Percentiles rank a stretch among this genome's conserved stretches.
Evolutionary conservation across 2,329 filamentous ascomycete genomes (phyloP).

Genomic region (Penicillium concentricum): DNA sequence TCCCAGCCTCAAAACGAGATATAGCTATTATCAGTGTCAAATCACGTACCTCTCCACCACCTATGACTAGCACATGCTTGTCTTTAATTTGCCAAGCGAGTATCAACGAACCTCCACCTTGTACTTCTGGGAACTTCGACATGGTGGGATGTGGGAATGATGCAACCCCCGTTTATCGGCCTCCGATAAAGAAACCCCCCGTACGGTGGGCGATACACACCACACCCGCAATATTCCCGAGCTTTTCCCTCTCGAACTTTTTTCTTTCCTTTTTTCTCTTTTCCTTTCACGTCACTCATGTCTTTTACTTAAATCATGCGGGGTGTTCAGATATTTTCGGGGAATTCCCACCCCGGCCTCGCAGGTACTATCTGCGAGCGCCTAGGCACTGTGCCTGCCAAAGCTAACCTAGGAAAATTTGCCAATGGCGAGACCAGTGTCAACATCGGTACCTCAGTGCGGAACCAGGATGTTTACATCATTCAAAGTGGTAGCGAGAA

Average conservation of each 20-base stretch:
- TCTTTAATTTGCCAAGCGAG: constrained; percentile 92
- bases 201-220: constrained; percentile 17
- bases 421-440: constrained; percentile 70
- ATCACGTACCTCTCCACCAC: constrained; percentile 77
- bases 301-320: constrained; percentile 50
- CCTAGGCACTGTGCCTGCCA: constrained; percentile 59
- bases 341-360: constrained; percentile 63
- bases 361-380: constrained; percentile 66
- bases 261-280: constrained; percentile 14
- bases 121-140: constrained; percentile 70
- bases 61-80: constrained; percentile 87
- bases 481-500: constrained; percentile 93
- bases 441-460: constrained; percentile 68
- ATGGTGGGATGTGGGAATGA: constrained; percentile 35
- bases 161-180: constrained; percentile 12
- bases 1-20: constrained; percentile 5
- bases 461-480: constrained; percentile 98
- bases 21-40: constrained; percentile 29
- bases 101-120: constrained; percentile 89
- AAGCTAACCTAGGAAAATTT: constrained; percentile 64
- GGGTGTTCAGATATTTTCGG: constrained; percentile 66
- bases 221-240: constrained; percentile 12
- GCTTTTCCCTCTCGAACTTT: constrained; percentile 18
- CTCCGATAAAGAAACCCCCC: constrained; percentile 12
- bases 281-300: constrained; percentile 17